Conservation (phyloP, 78 protist species). For the Creolimax fragrantissima region DNA sequence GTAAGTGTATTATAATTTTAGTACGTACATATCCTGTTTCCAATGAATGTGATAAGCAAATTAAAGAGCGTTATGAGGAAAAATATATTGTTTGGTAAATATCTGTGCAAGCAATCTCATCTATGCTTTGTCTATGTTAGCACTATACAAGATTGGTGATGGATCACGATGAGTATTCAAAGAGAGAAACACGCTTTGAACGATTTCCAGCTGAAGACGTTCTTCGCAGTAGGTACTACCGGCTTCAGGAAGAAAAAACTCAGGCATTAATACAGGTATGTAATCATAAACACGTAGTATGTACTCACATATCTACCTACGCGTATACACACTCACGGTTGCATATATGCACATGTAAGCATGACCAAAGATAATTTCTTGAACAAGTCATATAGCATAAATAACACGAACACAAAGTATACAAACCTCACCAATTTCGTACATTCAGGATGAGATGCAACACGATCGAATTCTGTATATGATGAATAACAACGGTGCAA, state of each 20-base stretch:
- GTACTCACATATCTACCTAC: neutral
- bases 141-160: neutral
- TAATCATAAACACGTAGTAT: no score
- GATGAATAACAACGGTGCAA: conserved; percentile 30
- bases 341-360: neutral
- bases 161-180: neutral
- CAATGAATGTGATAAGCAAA: no score
- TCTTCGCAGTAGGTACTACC: neutral
- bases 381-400: no score
- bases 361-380: no score
- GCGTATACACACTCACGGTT: neutral
- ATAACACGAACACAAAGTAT: no score
- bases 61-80: no score
- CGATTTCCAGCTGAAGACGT: neutral
- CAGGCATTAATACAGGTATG: neutral
- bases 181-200: neutral
- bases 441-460: neutral
- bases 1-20: no score
- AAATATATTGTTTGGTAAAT: no score
- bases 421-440: no score
- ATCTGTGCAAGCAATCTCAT: no score
- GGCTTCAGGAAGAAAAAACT: neutral
- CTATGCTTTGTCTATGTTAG: no score
- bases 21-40: no score
- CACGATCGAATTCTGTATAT: conserved; percentile 12